Conservation (phyloP, 176 grass and related monocot genomes). For the Poa annua region DNA sequence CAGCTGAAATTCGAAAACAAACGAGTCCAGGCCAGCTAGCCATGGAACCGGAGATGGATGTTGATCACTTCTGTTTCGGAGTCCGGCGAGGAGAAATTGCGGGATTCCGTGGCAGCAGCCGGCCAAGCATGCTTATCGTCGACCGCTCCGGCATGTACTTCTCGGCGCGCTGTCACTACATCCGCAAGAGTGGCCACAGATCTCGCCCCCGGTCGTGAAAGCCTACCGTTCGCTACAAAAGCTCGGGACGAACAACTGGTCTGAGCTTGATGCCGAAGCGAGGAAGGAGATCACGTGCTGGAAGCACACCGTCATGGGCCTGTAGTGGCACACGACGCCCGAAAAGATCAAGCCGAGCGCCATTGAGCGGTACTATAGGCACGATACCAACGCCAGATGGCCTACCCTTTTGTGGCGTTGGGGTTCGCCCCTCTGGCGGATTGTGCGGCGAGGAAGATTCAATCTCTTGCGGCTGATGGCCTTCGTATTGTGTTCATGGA, state of each 20-base stretch:
- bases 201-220: neutral
- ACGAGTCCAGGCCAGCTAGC: neutral
- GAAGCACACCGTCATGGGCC: neutral
- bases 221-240: slow-evolving; percentile 1
- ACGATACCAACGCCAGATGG: neutral
- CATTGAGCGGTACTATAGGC: neutral
- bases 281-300: no score
- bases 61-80: neutral
- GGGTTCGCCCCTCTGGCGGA: no score
- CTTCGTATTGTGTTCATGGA: no score
- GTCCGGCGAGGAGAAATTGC: neutral
- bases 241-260: neutral
- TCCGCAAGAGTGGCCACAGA: neutral
- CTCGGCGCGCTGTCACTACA: neutral
- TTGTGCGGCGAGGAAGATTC: no score
- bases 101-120: no score
- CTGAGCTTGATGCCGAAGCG: neutral
- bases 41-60: neutral
- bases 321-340: neutral
- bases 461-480: neutral
- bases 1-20: neutral
- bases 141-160: neutral
- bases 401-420: neutral
- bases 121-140: neutral
- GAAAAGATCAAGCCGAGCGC: neutral